Conservation (phyloP, 345 rosid species). For the Salix viminalis region DNA sequence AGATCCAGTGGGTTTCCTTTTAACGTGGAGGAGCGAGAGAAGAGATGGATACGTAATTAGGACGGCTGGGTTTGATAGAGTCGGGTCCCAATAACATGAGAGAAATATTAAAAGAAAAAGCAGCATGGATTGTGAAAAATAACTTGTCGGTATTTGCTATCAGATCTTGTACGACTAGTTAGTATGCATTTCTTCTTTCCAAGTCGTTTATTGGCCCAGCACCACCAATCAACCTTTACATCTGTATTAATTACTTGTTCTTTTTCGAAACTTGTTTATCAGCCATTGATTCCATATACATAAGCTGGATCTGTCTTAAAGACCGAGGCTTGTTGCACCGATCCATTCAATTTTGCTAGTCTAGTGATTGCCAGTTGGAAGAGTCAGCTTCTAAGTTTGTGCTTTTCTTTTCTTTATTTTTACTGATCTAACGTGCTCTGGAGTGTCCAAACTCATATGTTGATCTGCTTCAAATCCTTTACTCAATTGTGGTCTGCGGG, state of each 20-base stretch:
- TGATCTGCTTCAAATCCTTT: not conserved
- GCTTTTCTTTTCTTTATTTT: not conserved
- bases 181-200: not conserved
- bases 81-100: constrained; percentile 48
- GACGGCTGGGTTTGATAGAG: constrained; percentile 18
- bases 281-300: not conserved
- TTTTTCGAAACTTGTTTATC: not conserved
- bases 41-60: constrained; percentile 5
- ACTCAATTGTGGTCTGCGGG: not conserved
- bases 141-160: constrained; percentile 18
- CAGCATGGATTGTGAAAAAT: constrained; percentile 1
- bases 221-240: not conserved
- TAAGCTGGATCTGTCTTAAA: not conserved
- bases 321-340: not conserved
- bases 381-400: not conserved
- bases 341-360: not conserved
- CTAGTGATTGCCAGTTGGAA: not conserved
- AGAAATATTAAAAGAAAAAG: constrained; percentile 11
- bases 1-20: not conserved
- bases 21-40: not conserved
- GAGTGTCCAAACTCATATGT: not conserved
- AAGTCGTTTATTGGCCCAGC: not conserved
- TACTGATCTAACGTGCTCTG: not conserved
- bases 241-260: not conserved
- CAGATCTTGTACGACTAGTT: constrained; percentile 16